A percentile compares a stretch with the other conserved stretches of the same genome.
These are phyloP conservation scores for Chalciporus chontae DNA, from an alignment of 768 basidiomycete genomes.

Conservation along the genomic window DNA sequence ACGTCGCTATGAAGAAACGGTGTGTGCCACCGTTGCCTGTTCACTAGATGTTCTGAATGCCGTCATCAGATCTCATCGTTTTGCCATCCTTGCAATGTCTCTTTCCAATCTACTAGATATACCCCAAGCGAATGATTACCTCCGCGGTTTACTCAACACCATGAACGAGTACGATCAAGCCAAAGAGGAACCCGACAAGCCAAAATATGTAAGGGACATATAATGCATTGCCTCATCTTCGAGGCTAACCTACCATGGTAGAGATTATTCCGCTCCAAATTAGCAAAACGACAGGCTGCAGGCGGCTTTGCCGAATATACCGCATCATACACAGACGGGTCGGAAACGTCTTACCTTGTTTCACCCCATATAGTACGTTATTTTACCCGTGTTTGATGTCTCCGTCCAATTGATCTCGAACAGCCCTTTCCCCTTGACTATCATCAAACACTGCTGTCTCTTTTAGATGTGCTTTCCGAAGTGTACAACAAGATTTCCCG, in stretches of 20 bases:
- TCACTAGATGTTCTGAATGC: neutral
- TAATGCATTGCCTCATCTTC: neutral
- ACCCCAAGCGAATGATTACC: conserved; percentile 72
- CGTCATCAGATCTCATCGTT: conserved; percentile 65
- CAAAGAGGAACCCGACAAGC: conserved; percentile 49
- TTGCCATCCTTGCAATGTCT: conserved; percentile 84
- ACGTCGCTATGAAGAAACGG: conserved; percentile 76
- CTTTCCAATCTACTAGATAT: conserved; percentile 81
- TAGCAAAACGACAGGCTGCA: conserved; percentile 47
- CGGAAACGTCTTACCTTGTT: conserved; percentile 68
- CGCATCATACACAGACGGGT: conserved; percentile 53
- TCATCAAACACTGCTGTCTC: conserved; percentile 81
- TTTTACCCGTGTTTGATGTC: neutral
- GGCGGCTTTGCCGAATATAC: conserved; percentile 59
- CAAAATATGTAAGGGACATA: conserved; percentile 57
- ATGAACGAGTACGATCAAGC: conserved; percentile 76
- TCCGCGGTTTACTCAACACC: conserved; percentile 68
- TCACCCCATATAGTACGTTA: conserved; percentile 70
- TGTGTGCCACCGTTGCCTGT: conserved; percentile 29
- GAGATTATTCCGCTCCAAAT: conserved; percentile 60
- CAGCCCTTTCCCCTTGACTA: conserved; percentile 91
- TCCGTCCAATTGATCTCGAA: conserved; percentile 6
- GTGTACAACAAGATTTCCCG: conserved; percentile 85
- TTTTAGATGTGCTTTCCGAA: conserved; percentile 86
- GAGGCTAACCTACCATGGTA: conserved; percentile 24